phyloP scores from a whole-genome alignment of 1,284 basidiomycete species.

The Anthracocystis setariae region DNA sequence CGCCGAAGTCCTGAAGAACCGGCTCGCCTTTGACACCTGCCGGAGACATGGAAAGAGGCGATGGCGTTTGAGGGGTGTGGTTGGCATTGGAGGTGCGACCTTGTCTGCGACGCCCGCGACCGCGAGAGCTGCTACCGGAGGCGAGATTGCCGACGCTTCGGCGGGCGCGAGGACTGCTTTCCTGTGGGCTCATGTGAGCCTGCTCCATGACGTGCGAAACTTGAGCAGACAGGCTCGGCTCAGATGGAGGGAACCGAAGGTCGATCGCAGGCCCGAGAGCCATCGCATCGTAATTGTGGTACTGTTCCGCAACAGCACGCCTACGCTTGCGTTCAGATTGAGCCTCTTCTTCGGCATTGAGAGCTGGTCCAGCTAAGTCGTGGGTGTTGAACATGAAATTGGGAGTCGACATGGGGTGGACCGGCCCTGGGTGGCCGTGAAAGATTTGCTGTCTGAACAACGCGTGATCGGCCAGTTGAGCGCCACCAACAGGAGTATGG shows the following conservation, averaged over 20 bases:
- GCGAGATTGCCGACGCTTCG: slow-evolving; percentile 8
- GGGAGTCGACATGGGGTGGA: slow-evolving; percentile 12
- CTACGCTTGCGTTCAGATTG: slow-evolving; percentile 31
- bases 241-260: slow-evolving; percentile 20
- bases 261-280: slow-evolving; percentile 28
- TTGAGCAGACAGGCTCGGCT: slow-evolving; percentile 9
- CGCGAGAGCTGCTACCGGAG: slow-evolving; percentile 13
- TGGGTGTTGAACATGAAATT: slow-evolving; percentile 3
- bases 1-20: not conserved
- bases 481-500: slow-evolving; percentile 2
- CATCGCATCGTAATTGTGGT: slow-evolving; percentile 11
- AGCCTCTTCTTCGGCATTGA: slow-evolving; percentile 6
- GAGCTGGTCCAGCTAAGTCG: slow-evolving; percentile 1
- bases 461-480: slow-evolving; percentile 5
- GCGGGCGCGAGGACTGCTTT: slow-evolving; percentile 12
- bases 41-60: slow-evolving; percentile 39
- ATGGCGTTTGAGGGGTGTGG: slow-evolving; percentile 38
- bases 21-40: slow-evolving; percentile 12
- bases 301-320: slow-evolving; percentile 11
- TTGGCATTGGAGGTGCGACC: slow-evolving; percentile 28
- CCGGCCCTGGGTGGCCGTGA: slow-evolving; percentile 1
- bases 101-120: slow-evolving; percentile 28
- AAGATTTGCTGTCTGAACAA: slow-evolving; percentile 25
- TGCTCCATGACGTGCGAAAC: slow-evolving; percentile 1
- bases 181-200: slow-evolving; percentile 8